These are phyloP conservation scores for Tylopilus vinaceipallidus DNA, from an alignment of 768 basidiomycete species.

Conservation along the genomic window DNA sequence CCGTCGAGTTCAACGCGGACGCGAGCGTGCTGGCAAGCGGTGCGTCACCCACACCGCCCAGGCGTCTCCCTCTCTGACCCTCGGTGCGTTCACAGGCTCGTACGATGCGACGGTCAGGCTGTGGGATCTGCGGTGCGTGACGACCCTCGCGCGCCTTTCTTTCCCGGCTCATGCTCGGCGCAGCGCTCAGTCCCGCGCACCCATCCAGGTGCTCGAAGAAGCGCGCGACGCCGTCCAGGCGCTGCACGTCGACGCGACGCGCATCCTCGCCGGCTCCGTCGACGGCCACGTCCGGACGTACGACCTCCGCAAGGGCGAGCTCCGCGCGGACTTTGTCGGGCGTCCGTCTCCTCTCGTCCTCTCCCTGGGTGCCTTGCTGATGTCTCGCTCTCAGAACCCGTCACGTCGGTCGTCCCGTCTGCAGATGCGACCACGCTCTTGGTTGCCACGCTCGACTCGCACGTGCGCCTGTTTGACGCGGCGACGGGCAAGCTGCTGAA, in stretches of 20 bases:
- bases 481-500: slow-evolving; percentile 81
- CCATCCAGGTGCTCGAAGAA: slow-evolving; percentile 90
- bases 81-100: no score
- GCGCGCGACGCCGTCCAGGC: slow-evolving; percentile 85
- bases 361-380: neutral
- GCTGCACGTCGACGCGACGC: slow-evolving; percentile 62
- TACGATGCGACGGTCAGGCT: slow-evolving; percentile 88
- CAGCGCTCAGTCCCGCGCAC: slow-evolving; percentile 73
- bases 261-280: slow-evolving; percentile 79
- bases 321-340: slow-evolving; percentile 87
- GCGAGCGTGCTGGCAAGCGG: slow-evolving; percentile 87
- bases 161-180: no score
- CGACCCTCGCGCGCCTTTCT: no score
- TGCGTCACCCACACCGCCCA: no score
- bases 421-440: slow-evolving; percentile 79
- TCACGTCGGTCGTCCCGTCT: slow-evolving; percentile 79
- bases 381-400: slow-evolving; percentile 61
- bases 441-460: slow-evolving; percentile 80
- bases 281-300: slow-evolving; percentile 93
- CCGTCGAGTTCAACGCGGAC: slow-evolving; percentile 87
- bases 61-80: no score
- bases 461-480: slow-evolving; percentile 83
- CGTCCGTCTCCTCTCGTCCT: slow-evolving; percentile 49
- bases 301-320: slow-evolving; percentile 90
- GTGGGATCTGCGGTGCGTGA: slow-evolving; percentile 83